Evolutionary conservation across 2,329 filamentous ascomycete species (phyloP).

Genomic region (Aspergillus phoenicis): DNA sequence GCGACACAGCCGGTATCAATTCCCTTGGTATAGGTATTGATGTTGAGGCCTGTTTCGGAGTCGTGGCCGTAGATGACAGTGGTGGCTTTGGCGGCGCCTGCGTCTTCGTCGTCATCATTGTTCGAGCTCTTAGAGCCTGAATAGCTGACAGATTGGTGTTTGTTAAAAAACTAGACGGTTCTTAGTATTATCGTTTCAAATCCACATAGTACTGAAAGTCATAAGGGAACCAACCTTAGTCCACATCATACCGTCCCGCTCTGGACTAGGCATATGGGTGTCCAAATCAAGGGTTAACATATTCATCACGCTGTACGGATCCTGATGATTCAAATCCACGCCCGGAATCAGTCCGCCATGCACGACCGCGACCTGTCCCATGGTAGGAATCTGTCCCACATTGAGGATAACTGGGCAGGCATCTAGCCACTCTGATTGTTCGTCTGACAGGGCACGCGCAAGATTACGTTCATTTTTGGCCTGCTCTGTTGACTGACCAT

Average conservation of each 20-base stretch:
- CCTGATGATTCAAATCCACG: slow-evolving; percentile 67
- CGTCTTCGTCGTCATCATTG: slow-evolving; percentile 17
- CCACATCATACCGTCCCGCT: slow-evolving; percentile 64
- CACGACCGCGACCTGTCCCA: slow-evolving; percentile 71
- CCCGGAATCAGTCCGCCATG: slow-evolving; percentile 85
- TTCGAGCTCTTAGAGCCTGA: slow-evolving; percentile 21
- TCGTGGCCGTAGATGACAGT: slow-evolving; percentile 91
- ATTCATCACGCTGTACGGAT: slow-evolving; percentile 85
- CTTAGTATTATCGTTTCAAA: not conserved
- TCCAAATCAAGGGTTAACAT: slow-evolving; percentile 77
- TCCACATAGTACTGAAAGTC: not conserved
- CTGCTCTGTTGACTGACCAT: slow-evolving; percentile 30
- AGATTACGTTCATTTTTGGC: slow-evolving; percentile 49
- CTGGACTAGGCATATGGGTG: slow-evolving; percentile 60
- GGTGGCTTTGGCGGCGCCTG: slow-evolving; percentile 42
- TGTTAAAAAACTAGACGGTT: slow-evolving; percentile 52
- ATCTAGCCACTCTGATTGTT: slow-evolving; percentile 70
- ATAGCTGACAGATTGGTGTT: slow-evolving; percentile 43
- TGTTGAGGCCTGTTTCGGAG: slow-evolving; percentile 68
- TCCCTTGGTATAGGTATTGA: slow-evolving; percentile 74
- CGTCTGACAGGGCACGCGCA: slow-evolving; percentile 58
- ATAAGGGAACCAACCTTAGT: slow-evolving; percentile 50
- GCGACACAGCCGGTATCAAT: slow-evolving; percentile 81
- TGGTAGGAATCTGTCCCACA: slow-evolving; percentile 62
- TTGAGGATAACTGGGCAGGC: slow-evolving; percentile 76